A percentile compares a stretch with the other conserved stretches of the same genome.
phyloP scores from a whole-genome alignment of 1,139 yeast genomes.

The Kodamaea alishanica region DNA sequence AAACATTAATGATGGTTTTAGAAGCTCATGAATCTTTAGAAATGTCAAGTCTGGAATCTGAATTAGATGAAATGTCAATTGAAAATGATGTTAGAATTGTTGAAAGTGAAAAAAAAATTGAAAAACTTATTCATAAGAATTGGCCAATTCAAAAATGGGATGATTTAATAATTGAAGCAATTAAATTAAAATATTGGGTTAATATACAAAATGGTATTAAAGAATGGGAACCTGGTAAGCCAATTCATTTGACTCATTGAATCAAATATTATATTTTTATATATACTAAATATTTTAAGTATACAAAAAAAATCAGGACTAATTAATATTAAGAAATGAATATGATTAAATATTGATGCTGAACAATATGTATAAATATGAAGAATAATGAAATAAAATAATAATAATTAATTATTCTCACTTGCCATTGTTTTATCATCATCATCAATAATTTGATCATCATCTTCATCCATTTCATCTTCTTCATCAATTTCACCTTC shows the following conservation, averaged over 20 bases:
- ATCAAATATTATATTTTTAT: not conserved
- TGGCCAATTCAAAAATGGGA: conserved; percentile 45
- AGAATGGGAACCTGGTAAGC: conserved; percentile 75
- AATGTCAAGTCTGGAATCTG: conserved; percentile 55
- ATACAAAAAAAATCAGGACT: too few relatives aligned
- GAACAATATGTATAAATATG: not conserved
- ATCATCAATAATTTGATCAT: conserved; percentile 18
- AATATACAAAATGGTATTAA: conserved; percentile 70
- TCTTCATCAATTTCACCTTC: conserved; percentile 25
- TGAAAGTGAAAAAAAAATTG: conserved; percentile 32
- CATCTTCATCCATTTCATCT: conserved; percentile 25
- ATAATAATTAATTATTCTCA: conserved; percentile 18
- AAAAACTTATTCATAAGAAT: conserved; percentile 25
- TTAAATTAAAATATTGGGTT: conserved; percentile 78
- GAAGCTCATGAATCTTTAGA: conserved; percentile 79
- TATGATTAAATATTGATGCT: too few relatives aligned
- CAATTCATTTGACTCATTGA: conserved; percentile 60
- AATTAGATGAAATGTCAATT: conserved; percentile 47
- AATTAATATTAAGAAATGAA: too few relatives aligned
- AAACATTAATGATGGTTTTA: conserved; percentile 65
- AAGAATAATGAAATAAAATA: not conserved
- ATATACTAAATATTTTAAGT: not conserved
- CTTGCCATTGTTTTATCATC: conserved; percentile 51
- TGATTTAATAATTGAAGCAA: conserved; percentile 60
- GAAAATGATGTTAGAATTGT: conserved; percentile 57